These are phyloP conservation scores for Seiridium cupressi DNA, from an alignment of 2,329 filamentous ascomycete species.

Conservation along the genomic window DNA sequence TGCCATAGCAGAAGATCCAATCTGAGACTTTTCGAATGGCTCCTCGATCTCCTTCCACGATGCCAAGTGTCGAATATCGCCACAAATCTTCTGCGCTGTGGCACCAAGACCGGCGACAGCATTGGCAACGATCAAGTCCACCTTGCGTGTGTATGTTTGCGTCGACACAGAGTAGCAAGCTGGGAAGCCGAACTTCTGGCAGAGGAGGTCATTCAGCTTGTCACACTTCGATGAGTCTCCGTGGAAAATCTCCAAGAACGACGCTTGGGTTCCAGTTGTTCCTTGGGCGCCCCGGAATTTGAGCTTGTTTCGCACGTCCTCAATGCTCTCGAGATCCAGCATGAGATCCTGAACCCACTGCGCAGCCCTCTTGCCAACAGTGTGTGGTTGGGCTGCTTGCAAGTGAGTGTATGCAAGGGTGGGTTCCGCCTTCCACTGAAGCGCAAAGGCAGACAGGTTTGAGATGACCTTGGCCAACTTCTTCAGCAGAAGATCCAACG, in stretches of 20 bases:
- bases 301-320: constrained; percentile 65
- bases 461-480: constrained; percentile 78
- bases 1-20: constrained; percentile 60
- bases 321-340: constrained; percentile 73
- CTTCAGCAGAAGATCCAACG: constrained; percentile 70
- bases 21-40: constrained; percentile 70
- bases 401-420: constrained; percentile 77
- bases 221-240: constrained; percentile 49
- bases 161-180: constrained; percentile 35
- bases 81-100: constrained; percentile 9
- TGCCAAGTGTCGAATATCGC: constrained; percentile 64
- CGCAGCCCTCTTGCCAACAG: constrained; percentile 64
- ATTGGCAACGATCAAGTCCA: constrained; percentile 11
- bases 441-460: constrained; percentile 71
- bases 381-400: constrained; percentile 43
- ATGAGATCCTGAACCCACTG: constrained; percentile 74
- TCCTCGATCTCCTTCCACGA: constrained; percentile 77
- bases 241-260: constrained; percentile 59
- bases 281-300: constrained; percentile 58
- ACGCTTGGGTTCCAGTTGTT: constrained; percentile 74
- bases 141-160: constrained; percentile 12
- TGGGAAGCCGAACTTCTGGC: constrained; percentile 54
- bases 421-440: constrained; percentile 69
- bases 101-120: constrained; percentile 10
- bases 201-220: constrained; percentile 53